phyloP scores from a whole-genome alignment of 257 asterid species.

The Scutellaria galericulata region DNA sequence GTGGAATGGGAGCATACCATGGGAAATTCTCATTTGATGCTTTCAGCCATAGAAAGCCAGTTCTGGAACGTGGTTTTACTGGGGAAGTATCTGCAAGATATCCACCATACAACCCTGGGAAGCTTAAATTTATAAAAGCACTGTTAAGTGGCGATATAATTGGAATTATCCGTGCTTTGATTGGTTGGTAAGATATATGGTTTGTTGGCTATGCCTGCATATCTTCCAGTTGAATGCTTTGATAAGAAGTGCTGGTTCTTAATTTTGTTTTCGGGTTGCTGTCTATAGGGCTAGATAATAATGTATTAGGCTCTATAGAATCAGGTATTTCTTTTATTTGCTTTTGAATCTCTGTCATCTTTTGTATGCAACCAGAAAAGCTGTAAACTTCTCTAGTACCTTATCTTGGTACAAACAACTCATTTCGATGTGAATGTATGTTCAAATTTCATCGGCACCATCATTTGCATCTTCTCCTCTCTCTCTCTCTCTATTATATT shows the following conservation, averaged over 20 bases:
- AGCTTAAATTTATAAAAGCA: slow-evolving; percentile 65
- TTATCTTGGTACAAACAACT: slow-evolving; percentile 15
- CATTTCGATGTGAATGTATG: slow-evolving; percentile 16
- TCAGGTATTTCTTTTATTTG: slow-evolving; percentile 17
- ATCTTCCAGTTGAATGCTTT: slow-evolving; percentile 14
- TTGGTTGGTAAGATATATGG: slow-evolving; percentile 59
- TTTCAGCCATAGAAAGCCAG: slow-evolving; percentile 93
- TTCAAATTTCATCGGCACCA: background rate
- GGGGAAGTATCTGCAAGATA: slow-evolving; percentile 82
- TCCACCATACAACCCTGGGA: slow-evolving; percentile 77
- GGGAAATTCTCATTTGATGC: slow-evolving; percentile 87
- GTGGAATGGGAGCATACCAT: slow-evolving; percentile 96
- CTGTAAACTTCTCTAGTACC: slow-evolving; percentile 6
- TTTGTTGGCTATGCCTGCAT: slow-evolving; percentile 19
- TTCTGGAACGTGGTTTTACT: slow-evolving; percentile 61
- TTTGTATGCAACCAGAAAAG: slow-evolving; percentile 25
- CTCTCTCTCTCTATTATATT: background rate
- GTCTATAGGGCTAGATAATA: slow-evolving; percentile 19
- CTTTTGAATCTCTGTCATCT: background rate
- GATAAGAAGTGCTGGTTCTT: background rate
- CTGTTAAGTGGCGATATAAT: slow-evolving; percentile 61
- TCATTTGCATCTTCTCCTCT: background rate
- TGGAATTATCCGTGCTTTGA: slow-evolving; percentile 60
- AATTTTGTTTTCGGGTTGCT: background rate
- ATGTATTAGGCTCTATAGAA: slow-evolving; percentile 29